Evolutionary conservation across 202 grass and related monocot species (phyloP).

Genomic region (Elaeis oleifera): DNA sequence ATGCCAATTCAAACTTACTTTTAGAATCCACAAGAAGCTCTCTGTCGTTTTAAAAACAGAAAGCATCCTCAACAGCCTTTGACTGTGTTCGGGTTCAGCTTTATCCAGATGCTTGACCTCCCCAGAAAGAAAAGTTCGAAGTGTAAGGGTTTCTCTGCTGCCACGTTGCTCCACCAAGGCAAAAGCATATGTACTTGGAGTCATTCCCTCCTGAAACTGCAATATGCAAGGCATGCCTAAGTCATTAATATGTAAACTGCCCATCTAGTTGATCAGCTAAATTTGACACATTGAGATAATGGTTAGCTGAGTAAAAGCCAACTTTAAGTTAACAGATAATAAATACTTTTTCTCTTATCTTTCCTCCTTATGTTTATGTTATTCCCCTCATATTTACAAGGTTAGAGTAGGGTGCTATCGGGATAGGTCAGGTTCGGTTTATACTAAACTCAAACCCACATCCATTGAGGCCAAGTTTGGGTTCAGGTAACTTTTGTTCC

Average conservation of each 20-base stretch:
- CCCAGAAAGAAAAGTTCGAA: conserved; percentile 64
- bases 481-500: no score
- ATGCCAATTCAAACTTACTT: conserved; percentile 33
- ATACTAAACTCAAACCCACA: no score
- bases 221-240: conserved; percentile 9
- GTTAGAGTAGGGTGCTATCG: no score
- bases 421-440: no score
- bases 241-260: not conserved
- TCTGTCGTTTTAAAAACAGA: conserved; percentile 34
- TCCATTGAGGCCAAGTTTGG: no score
- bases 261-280: not conserved
- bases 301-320: no score
- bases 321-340: no score
- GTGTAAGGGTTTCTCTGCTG: conserved; percentile 44
- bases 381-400: no score
- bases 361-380: no score
- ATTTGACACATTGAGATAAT: not conserved
- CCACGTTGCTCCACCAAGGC: conserved; percentile 80
- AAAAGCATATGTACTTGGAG: conserved; percentile 67
- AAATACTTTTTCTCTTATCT: no score
- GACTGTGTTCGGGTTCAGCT: conserved; percentile 43
- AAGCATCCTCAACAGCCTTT: conserved; percentile 53
- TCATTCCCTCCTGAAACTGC: conserved; percentile 61
- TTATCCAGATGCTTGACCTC: conserved; percentile 57
- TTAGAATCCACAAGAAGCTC: conserved; percentile 60